Evolutionary conservation across 768 basidiomycete species (phyloP).

Genomic region (Pleurotus djamor): DNA sequence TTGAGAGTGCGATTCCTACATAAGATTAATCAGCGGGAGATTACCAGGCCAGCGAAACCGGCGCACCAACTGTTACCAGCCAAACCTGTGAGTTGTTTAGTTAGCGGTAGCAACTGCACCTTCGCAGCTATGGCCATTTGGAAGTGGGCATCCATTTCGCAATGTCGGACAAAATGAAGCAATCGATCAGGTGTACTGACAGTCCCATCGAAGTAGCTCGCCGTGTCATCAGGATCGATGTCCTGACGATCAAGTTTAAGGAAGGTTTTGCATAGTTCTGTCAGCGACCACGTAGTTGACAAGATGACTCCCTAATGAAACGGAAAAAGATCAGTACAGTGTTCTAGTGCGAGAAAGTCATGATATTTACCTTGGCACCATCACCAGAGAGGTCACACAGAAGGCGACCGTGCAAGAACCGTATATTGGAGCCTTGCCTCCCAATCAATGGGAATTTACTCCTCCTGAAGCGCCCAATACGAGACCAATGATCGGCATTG

Average conservation of each 20-base stretch:
- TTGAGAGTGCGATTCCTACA: slow-evolving; percentile 94
- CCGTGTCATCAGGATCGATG: slow-evolving; percentile 94
- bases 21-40: background rate
- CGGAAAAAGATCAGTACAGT: background rate
- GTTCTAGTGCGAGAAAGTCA: background rate
- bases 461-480: slow-evolving; percentile 86
- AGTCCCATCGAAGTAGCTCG: slow-evolving; percentile 84
- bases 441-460: slow-evolving; percentile 81
- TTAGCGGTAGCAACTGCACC: slow-evolving; percentile 91
- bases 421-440: slow-evolving; percentile 80
- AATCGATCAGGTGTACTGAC: slow-evolving; percentile 74
- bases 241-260: slow-evolving; percentile 87
- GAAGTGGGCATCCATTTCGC: slow-evolving; percentile 94
- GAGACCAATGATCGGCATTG: slow-evolving; percentile 92
- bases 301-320: slow-evolving; percentile 82
- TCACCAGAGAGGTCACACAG: slow-evolving; percentile 94
- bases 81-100: slow-evolving; percentile 90
- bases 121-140: slow-evolving; percentile 96
- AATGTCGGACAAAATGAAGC: slow-evolving; percentile 87
- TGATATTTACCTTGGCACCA: slow-evolving; percentile 73
- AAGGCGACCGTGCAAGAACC: slow-evolving; percentile 81
- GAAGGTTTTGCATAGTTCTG: slow-evolving; percentile 94
- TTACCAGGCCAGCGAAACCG: background rate
- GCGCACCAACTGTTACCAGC: slow-evolving; percentile 95
- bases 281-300: slow-evolving; percentile 97